phyloP scores from a whole-genome alignment of 2,329 filamentous ascomycete genomes.

The Exophiala alcalophila region DNA sequence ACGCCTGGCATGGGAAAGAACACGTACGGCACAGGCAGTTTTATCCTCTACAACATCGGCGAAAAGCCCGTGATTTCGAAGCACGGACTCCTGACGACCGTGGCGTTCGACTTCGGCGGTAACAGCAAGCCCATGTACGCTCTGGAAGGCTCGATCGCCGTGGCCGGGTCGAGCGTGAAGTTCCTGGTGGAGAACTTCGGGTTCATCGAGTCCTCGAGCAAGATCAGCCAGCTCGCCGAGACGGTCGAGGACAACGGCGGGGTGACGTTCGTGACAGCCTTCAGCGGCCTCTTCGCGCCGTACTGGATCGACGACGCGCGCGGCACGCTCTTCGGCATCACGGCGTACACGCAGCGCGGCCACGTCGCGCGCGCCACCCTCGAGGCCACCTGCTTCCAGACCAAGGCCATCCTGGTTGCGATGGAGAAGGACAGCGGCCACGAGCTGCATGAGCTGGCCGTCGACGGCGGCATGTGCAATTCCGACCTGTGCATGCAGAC shows the following conservation, averaged over 20 bases:
- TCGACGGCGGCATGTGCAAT: slow-evolving; percentile 86
- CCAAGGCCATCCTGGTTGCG: slow-evolving; percentile 85
- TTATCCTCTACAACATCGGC: slow-evolving; percentile 85
- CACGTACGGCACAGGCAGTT: slow-evolving; percentile 86
- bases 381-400: slow-evolving; percentile 89
- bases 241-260: slow-evolving; percentile 74
- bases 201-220: slow-evolving; percentile 59
- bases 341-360: slow-evolving; percentile 78
- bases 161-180: slow-evolving; percentile 76
- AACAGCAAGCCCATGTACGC: slow-evolving; percentile 70
- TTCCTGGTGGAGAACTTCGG: slow-evolving; percentile 66
- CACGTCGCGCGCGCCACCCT: slow-evolving; percentile 87
- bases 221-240: slow-evolving; percentile 62
- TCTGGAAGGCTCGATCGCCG: slow-evolving; percentile 78
- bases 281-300: slow-evolving; percentile 84
- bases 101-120: slow-evolving; percentile 81
- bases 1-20: slow-evolving; percentile 80
- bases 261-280: slow-evolving; percentile 82
- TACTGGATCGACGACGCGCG: slow-evolving; percentile 94
- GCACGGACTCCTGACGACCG: slow-evolving; percentile 76
- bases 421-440: slow-evolving; percentile 84
- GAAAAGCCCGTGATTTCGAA: slow-evolving; percentile 79
- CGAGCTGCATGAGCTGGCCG: slow-evolving; percentile 69
- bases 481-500: slow-evolving; percentile 65
- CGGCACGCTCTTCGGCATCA: slow-evolving; percentile 79